These are phyloP conservation scores for Peziza echinospora DNA, from an alignment of 495 filamentous ascomycete genomes.

Conservation along the genomic window DNA sequence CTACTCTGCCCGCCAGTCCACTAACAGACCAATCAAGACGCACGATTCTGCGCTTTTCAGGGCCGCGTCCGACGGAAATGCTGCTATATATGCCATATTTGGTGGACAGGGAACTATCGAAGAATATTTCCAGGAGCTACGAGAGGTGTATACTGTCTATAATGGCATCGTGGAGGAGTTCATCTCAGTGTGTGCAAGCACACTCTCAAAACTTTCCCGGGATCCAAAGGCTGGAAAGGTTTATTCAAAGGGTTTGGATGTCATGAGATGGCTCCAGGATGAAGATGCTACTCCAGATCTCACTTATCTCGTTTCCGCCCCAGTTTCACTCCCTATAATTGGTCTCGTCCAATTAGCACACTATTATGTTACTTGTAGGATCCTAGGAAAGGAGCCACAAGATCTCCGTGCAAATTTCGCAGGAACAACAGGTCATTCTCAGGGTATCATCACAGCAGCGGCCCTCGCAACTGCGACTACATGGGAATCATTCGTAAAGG, in stretches of 20 bases:
- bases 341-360: slow-evolving; percentile 88
- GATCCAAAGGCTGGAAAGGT: slow-evolving; percentile 80
- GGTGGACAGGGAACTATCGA: slow-evolving; percentile 99
- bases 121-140: slow-evolving; percentile 95
- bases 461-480: slow-evolving; percentile 65
- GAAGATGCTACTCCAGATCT: slow-evolving; percentile 74
- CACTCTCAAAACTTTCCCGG: slow-evolving; percentile 62
- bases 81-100: slow-evolving; percentile 74
- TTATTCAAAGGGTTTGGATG: slow-evolving; percentile 83
- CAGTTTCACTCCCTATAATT: slow-evolving; percentile 91
- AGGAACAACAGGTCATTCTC: slow-evolving; percentile 90
- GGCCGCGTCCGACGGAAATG: slow-evolving; percentile 56
- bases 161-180: slow-evolving; percentile 72
- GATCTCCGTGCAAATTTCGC: slow-evolving; percentile 58
- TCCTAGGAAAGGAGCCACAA: slow-evolving; percentile 66
- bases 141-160: slow-evolving; percentile 77
- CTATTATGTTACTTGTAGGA: slow-evolving; percentile 78
- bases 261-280: slow-evolving; percentile 77
- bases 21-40: slow-evolving; percentile 57
- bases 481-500: slow-evolving; percentile 74
- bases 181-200: slow-evolving; percentile 52
- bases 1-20: slow-evolving; percentile 67
- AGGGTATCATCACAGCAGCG: slow-evolving; percentile 87
- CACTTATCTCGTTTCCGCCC: slow-evolving; percentile 89
- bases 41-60: slow-evolving; percentile 87